These are phyloP conservation scores for Yamadazyma akitaensis DNA, from an alignment of 805 yeast species.

Conservation along the genomic window DNA sequence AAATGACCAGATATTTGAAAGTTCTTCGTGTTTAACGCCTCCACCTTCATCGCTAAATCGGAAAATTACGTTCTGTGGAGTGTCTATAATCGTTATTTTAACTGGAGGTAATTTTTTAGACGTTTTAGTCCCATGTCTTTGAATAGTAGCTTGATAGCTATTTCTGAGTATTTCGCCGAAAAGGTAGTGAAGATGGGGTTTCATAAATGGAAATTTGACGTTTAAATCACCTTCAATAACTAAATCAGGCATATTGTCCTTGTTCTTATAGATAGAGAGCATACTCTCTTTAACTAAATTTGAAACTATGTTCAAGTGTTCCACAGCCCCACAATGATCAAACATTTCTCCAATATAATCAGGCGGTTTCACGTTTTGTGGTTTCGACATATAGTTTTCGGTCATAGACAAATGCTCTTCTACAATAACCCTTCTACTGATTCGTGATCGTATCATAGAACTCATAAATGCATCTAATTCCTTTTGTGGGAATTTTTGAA, in stretches of 20 bases:
- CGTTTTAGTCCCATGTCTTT: constrained; percentile 26
- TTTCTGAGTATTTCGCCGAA: constrained; percentile 87
- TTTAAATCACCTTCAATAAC: constrained; percentile 70
- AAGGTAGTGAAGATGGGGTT: constrained; percentile 80
- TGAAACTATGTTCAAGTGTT: constrained; percentile 57
- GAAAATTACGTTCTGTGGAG: constrained; percentile 64
- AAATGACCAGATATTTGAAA: constrained; percentile 80
- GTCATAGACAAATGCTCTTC: constrained; percentile 88
- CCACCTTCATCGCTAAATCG: constrained; percentile 90
- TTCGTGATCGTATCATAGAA: constrained; percentile 76
- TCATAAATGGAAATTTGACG: constrained; percentile 74
- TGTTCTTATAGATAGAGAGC: constrained; percentile 49
- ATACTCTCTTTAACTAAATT: constrained; percentile 50
- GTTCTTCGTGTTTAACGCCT: constrained; percentile 62
- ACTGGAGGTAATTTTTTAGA: constrained; percentile 61
- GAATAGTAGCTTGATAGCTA: constrained; percentile 75
- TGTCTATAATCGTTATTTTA: constrained; percentile 67
- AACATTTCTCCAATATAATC: constrained; percentile 75
- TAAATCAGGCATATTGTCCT: constrained; percentile 64
- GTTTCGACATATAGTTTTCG: constrained; percentile 51
- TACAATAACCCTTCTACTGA: constrained; percentile 83
- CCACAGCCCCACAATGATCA: constrained; percentile 69
- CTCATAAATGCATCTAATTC: constrained; percentile 73
- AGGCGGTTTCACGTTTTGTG: constrained; percentile 47
- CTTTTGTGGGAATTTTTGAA: constrained; percentile 54